A percentile compares a stretch with the other conserved stretches of the same genome.
Evolutionary conservation across 1,284 basidiomycete species (phyloP).

Genomic region (Cryptococcus amylolentus): DNA sequence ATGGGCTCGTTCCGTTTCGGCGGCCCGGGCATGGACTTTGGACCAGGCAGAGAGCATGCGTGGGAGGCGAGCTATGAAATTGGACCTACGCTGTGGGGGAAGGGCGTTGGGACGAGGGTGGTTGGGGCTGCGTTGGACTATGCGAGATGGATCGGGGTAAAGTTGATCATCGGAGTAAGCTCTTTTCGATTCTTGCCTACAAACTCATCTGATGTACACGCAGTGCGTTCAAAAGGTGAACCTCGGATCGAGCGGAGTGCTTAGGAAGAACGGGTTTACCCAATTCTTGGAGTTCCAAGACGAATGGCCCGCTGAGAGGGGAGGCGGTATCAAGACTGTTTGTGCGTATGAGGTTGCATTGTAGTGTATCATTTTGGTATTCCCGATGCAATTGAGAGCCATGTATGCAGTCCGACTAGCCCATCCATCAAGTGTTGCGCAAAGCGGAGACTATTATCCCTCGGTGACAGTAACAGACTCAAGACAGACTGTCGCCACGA

Average conservation of each 20-base stretch:
- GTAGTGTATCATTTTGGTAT: no score
- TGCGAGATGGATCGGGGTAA: background rate
- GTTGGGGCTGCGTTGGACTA: background rate
- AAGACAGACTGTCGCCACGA: no score
- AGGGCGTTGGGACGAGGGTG: background rate
- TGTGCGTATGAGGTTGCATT: constrained; percentile 1
- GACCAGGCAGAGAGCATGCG: background rate
- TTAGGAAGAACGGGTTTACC: no score
- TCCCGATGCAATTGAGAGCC: background rate
- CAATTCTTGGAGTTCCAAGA: no score
- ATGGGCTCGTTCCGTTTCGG: no score
- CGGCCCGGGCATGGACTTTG: background rate
- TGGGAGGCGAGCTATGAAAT: constrained; percentile 1
- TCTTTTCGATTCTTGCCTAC: no score
- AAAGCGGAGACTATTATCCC: no score
- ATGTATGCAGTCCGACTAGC: background rate
- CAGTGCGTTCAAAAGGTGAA: constrained; percentile 1
- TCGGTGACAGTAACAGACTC: no score
- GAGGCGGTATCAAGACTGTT: background rate
- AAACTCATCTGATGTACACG: background rate
- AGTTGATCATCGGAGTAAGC: background rate
- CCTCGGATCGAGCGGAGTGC: no score
- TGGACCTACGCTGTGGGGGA: background rate
- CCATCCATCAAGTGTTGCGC: background rate
- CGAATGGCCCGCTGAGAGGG: background rate